Conservation (phyloP, 140 eudicot species). For the Cichorium intybus region DNA sequence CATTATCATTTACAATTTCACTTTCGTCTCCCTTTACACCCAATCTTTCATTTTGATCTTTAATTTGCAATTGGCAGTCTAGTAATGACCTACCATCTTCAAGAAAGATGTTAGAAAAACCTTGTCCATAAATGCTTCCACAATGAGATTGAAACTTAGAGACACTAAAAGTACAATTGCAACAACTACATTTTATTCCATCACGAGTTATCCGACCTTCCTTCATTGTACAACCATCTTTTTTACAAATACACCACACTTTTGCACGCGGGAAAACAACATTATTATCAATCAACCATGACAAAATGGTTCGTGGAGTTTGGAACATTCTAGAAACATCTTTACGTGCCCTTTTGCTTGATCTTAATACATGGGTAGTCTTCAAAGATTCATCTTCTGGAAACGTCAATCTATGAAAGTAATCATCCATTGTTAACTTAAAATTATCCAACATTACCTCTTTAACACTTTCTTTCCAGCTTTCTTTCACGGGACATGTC, state of each 20-base stretch:
- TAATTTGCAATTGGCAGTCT: conserved; percentile 57
- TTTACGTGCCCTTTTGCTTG: conserved; percentile 57
- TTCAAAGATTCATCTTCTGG: conserved; percentile 20
- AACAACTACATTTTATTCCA: conserved; percentile 86
- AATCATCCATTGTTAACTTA: conserved; percentile 35
- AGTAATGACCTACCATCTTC: conserved; percentile 76
- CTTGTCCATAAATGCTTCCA: conserved; percentile 42
- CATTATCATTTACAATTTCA: conserved; percentile 52
- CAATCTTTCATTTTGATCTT: conserved; percentile 21
- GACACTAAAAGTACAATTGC: conserved; percentile 48
- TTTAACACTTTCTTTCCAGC: conserved; percentile 53
- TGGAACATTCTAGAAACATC: conserved; percentile 36
- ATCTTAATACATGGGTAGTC: conserved; percentile 35
- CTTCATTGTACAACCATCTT: conserved; percentile 25
- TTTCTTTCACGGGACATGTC: conserved; percentile 44
- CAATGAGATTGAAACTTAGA: conserved; percentile 69
- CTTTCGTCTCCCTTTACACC: conserved; percentile 18
- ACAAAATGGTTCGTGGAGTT: conserved; percentile 67
- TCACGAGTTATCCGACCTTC: conserved; percentile 73
- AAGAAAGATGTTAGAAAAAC: conserved; percentile 58
- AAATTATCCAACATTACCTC: conserved; percentile 41
- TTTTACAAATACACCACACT: conserved; percentile 41
- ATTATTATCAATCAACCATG: conserved; percentile 76
- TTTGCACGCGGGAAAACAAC: conserved; percentile 55
- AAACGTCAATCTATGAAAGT: conserved; percentile 18